Evolutionary conservation across 331 rosid species (phyloP), one percentile per base, ranked within the genome.

Genomic region (Acacia pycnantha): DNA sequence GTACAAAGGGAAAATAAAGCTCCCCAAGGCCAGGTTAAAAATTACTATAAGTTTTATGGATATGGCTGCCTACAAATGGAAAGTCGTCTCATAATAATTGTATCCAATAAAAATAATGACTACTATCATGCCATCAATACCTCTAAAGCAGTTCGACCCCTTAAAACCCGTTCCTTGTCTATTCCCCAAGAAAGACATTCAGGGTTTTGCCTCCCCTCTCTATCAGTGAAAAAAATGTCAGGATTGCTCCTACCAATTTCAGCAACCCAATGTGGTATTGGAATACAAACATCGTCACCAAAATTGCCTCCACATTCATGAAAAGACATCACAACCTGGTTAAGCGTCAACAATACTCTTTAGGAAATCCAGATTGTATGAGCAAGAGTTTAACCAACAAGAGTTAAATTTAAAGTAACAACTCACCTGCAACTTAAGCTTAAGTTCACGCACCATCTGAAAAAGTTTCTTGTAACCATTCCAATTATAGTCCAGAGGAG

Each of bases 261-360:
- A 80, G 92, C 93, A 84, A 96, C 97, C 98, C 99, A 96, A 78
- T 96, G 98, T 27, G 99, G 99, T 77, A 94, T 85, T 77, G 99
- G 98, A 83, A 96, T 91, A 79, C 97, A 94, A 67, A 92, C 98
- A 91, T 94, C 97, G 83, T 94, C 99, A 74, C 98, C 98, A 53
- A 96, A 89, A 86, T 96, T 92, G 84, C 97, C 97, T 85, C 99
- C 98, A 82, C 99, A 96, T 88, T 96, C 98, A 89, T 96, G 99
- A 83, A 96, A 96, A 65, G 99, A 94, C 87, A 96, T 89, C 80
- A 92, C 89, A 73, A 92, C 98, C 98, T 96, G 88, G 54, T 78
- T 68, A 83, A 76, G 71, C 64, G 51, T 47, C 74, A 69, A 86
- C 44, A 61, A 69, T 69, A 82, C 61, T 76, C 44, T 16, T 70